Evolutionary conservation across 2,329 filamentous ascomycete genomes (phyloP).

Genomic region (Xylariaceae sp.): DNA sequence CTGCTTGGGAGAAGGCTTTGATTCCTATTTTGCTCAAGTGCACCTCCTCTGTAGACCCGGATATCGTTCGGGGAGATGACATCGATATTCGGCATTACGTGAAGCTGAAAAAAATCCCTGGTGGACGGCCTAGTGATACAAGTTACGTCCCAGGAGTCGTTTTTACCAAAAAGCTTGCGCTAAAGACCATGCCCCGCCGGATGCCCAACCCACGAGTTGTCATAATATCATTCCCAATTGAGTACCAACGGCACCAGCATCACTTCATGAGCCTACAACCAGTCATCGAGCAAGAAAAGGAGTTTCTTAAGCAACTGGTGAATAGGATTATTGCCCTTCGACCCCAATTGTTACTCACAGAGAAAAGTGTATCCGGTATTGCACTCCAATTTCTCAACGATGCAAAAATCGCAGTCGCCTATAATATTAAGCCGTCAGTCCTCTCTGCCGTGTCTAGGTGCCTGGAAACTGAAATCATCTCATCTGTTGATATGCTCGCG

Average conservation of each 20-base stretch:
- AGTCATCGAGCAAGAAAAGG: slow-evolving; percentile 94
- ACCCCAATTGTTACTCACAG: slow-evolving; percentile 87
- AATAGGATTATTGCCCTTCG: slow-evolving; percentile 86
- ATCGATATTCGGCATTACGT: slow-evolving; percentile 98
- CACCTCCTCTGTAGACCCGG: slow-evolving; percentile 92
- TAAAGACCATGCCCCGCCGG: slow-evolving; percentile 94
- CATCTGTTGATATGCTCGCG: slow-evolving; percentile 91
- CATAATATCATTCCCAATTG: slow-evolving; percentile 92
- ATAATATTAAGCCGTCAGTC: slow-evolving; percentile 96
- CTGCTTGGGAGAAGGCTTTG: slow-evolving; percentile 87
- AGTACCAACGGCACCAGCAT: slow-evolving; percentile 90
- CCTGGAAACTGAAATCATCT: slow-evolving; percentile 89
- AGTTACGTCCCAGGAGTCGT: slow-evolving; percentile 97
- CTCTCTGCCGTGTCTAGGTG: slow-evolving; percentile 94
- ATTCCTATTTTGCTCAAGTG: slow-evolving; percentile 89
- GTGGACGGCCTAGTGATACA: slow-evolving; percentile 87
- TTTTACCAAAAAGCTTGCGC: slow-evolving; percentile 94
- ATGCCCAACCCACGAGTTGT: slow-evolving; percentile 86
- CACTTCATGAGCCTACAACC: slow-evolving; percentile 99
- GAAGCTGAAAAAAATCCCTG: slow-evolving; percentile 95
- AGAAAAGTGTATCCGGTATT: slow-evolving; percentile 90
- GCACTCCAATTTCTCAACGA: slow-evolving; percentile 88
- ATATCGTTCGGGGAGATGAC: slow-evolving; percentile 87
- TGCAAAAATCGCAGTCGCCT: slow-evolving; percentile 89
- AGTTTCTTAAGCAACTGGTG: slow-evolving; percentile 90